Base-by-base conservation (phyloP, 306 rosid species). In the Neltuma alba region DNA sequence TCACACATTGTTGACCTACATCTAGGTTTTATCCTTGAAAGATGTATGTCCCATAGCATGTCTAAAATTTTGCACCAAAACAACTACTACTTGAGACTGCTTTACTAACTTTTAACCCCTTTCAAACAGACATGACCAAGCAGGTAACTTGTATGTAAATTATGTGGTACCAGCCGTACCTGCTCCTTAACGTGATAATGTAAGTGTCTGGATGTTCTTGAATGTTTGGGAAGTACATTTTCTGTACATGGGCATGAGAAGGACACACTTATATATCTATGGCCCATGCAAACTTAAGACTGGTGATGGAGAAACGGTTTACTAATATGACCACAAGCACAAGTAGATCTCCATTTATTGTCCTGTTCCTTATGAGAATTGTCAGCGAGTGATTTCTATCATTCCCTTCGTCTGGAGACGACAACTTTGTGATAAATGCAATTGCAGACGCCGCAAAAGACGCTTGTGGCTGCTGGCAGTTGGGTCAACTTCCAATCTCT, bases 401-500 rank as follows among this genome's bases (percentile, higher is more conserved):
- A 38, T 25, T 45, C 70, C 14, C 36, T 23, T 40, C 9, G 23
- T 40, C 6, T 12, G 47, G 54, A 70, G 79, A 42, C 42, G 65
- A 60, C 34, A 72, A 72, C 60, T 6, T 6, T 66, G 15, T 28
- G 23, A 66, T 38, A 20, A 79, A 48, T 76, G 74, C 52, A 15
- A n/a, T 60, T 30, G 30, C 68, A 62, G 9, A 28, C 37, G 14
- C 38, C 36, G 66, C 68, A 30, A 61, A 34, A 6, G 25, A 62
- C 9, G 68, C 41, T 31, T 62, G 41, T 62, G 86, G 76, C 4
- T 50, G 62, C 4, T 20, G 44, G 36, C 70, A 18, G 2, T 55
- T 5, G 80, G 58, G 41, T 27, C 37, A 36, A 20, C 27, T 23
- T 37, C 2, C 0, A 47, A 7, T 79, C 50, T 61, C 18, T 58